Evolutionary conservation across 176 grass and related monocot genomes (phyloP), one percentile per base, ranked within the genome.

Genomic region (Oryza meyeriana): DNA sequence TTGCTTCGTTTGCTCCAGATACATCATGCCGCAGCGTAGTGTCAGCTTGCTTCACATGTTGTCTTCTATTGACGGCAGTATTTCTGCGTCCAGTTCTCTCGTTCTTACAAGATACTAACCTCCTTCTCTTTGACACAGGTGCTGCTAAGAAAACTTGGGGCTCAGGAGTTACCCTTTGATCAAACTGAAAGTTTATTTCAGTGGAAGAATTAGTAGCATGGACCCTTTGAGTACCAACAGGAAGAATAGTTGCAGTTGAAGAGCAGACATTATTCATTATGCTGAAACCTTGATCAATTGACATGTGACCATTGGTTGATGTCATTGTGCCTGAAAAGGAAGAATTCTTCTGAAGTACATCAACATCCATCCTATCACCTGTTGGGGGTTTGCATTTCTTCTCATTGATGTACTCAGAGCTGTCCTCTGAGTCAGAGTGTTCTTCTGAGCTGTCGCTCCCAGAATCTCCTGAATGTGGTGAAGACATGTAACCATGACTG

Each of bases 61-160:
- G 74, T 4, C 66, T 80, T 89, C 83, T 82, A 83, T 55, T 65
- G 50, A 61, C 38, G 5, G 64, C 29, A 38, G 64, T 79, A 57
- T 52, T 67, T 61, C 73, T 84, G 35, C 78, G 78, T 76, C 68
- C 69, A 80, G 41, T 85, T 83, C 87, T 83, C 62, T 87, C 92
- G 69, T 81, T 79, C 73, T 85, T 91, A 27, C 45, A 87, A 41
- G 89, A 83, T 79, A 77, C 81, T 77, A 94, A 76, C 84, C 87
- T 91, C 66, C 84, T 94, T 22, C 84, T 86, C 79, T 91, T 94
- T 44, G 87, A 64, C 45, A 87, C 58, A 36, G 92, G 81, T 28
- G 84, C 76, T 85, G 84, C 80, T 82, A 80, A 77, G 83, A 85
- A 89, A 87, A 58, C 47, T 82, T 91, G 87, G 67, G 82, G 79